phyloP scores from a whole-genome alignment of 2,329 filamentous ascomycete genomes.

The Ophidiomyces ophidiicola region DNA sequence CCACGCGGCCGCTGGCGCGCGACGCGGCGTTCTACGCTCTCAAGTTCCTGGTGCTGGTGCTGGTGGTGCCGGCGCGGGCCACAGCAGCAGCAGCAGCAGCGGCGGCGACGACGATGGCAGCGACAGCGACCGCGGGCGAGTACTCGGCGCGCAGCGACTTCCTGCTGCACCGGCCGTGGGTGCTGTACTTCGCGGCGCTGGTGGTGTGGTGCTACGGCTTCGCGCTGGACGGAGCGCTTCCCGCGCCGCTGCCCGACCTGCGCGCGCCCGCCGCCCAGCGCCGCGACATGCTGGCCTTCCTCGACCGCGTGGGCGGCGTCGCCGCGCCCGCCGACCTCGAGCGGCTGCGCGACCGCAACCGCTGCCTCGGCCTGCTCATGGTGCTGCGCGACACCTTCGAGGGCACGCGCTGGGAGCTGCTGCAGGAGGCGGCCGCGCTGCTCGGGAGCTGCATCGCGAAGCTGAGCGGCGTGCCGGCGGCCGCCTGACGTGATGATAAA shows the following conservation, averaged over 20 bases:
- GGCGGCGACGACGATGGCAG: not conserved
- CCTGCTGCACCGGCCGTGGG: conserved; percentile 84
- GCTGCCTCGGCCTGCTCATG: conserved; percentile 67
- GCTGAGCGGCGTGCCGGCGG: conserved; percentile 26
- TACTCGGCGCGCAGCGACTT: conserved; percentile 84
- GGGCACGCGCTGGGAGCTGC: conserved; percentile 77
- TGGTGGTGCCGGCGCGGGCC: too few species aligned
- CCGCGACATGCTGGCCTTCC: conserved; percentile 65
- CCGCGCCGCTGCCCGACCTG: conserved; percentile 37
- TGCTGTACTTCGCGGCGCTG: conserved; percentile 81
- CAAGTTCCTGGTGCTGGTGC: conserved; percentile 73
- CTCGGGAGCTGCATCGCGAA: conserved; percentile 68
- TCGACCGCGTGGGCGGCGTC: conserved; percentile 60
- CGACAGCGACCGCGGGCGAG: conserved; percentile 36
- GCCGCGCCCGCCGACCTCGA: conserved; percentile 65
- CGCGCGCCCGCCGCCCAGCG: conserved; percentile 53
- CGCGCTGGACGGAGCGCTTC: conserved; percentile 69
- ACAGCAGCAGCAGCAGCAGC: too few species aligned
- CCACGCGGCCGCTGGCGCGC: conserved; percentile 71
- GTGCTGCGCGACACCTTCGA: conserved; percentile 71
- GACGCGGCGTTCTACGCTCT: conserved; percentile 89
- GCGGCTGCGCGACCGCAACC: conserved; percentile 61
- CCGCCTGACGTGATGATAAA: conserved; percentile 22
- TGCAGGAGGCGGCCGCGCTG: conserved; percentile 73
- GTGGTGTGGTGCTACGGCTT: conserved; percentile 95